phyloP scores from a whole-genome alignment of 139 green algal genomes.

The Tetradesmus lagerheimii region DNA sequence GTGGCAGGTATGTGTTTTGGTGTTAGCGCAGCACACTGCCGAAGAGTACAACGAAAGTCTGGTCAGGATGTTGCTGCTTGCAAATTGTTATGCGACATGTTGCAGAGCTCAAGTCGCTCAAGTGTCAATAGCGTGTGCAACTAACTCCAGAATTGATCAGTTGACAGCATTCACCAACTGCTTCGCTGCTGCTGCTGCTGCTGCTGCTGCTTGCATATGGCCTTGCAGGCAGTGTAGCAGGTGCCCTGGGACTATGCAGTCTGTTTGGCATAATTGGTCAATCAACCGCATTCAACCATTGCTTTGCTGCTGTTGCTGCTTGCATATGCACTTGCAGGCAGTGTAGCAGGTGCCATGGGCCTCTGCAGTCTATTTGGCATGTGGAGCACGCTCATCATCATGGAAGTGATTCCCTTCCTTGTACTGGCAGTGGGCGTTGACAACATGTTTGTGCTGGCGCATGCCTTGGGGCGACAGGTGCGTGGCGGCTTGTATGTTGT shows the following conservation, averaged over 20 bases:
- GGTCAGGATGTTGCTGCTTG: background rate
- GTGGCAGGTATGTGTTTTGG: constrained; percentile 33
- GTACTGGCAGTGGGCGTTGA: constrained; percentile 93
- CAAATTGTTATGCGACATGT: too few relatives aligned
- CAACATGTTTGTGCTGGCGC: constrained; percentile 96
- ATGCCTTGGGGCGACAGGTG: constrained; percentile 79
- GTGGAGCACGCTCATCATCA: constrained; percentile 80
- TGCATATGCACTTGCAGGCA: constrained; percentile 62
- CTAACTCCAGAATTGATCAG: background rate
- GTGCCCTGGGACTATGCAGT: constrained; percentile 64
- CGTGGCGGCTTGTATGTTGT: background rate
- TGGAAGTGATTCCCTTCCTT: constrained; percentile 96
- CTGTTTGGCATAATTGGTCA: constrained; percentile 21
- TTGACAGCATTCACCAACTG: background rate
- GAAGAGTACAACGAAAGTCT: background rate
- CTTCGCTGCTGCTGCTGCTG: constrained; percentile 48
- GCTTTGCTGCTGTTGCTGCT: constrained; percentile 38
- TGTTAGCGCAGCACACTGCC: background rate
- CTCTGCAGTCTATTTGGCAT: constrained; percentile 44
- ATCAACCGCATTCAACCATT: too few relatives aligned
- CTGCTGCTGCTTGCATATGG: constrained; percentile 56
- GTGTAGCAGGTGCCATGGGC: constrained; percentile 79
- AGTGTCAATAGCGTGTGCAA: too few relatives aligned
- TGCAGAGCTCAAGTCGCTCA: too few relatives aligned
- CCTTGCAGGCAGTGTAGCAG: constrained; percentile 79